Evolutionary conservation across 2,329 filamentous ascomycete species (phyloP), one percentile per base, ranked within the genome.

Genomic region (Diaporthe citriasiana): DNA sequence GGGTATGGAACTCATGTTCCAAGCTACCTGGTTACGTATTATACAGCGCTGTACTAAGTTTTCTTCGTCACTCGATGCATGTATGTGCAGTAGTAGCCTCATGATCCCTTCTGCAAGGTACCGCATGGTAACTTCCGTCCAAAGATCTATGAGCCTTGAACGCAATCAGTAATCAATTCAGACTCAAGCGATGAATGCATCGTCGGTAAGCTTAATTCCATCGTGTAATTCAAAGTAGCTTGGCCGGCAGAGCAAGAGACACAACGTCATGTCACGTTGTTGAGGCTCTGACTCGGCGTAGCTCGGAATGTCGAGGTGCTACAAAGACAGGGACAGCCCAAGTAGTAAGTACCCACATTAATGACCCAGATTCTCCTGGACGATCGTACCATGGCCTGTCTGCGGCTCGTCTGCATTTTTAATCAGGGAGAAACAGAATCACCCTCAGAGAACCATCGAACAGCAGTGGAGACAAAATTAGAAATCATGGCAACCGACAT

Each of bases 401-500:
- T 68, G 33, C 47, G 33, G 33, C 47, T 53, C 10, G n/a, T 53
- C 1, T 68, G 63, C 33, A 68, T 68, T 68, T 68, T 68, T 68
- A 68, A 68, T 47, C 63, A 68, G 35, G 70, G 56, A 55, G 56
- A 60, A 71, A 35, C 25, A 35, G n/a, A n/a, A 71, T 42, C 33
- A 12, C 47, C 30, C 35, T 22, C 8, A 38, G 19, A 55, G 35
- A 63, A 42, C 33, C 38, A 35, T 68, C 4, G 45, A 53, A 71
- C 40, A n/a, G n/a, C 38, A 25, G 57, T 53, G 59, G 45, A 30
- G 53, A 60, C 17, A 10, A 59, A 30, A 17, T 53, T 56, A 45
- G 42, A 71, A 51, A 66, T 66, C 63, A 66, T 22, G 47, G 56
- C 33, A 55, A 9, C 40, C n/a, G 35, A 55, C 30, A 63, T 71